Evolutionary conservation across 768 basidiomycete species (phyloP).

Genomic region (Xerocomellus chrysenteron): DNA sequence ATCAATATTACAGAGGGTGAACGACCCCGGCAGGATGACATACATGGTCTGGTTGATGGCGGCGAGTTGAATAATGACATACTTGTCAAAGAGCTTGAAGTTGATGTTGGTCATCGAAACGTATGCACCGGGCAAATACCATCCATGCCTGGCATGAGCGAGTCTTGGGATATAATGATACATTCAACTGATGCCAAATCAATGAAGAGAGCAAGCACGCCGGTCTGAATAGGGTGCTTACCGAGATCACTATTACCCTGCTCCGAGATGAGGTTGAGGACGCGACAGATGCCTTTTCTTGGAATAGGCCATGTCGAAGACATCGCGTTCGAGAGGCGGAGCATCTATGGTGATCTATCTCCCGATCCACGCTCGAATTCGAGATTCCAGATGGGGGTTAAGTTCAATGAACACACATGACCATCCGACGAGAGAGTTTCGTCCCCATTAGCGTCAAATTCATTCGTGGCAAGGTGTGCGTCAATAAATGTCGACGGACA

Average conservation of each 20-base stretch:
- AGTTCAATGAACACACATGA: slow-evolving; percentile 10
- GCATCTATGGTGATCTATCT: slow-evolving; percentile 24
- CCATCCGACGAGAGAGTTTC: slow-evolving; percentile 1
- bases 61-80: slow-evolving; percentile 24
- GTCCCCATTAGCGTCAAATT: background rate
- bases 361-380: background rate
- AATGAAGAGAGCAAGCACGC: background rate
- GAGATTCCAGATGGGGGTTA: background rate
- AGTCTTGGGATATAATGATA: slow-evolving; percentile 56
- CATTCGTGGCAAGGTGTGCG: background rate
- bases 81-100: slow-evolving; percentile 46
- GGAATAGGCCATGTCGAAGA: slow-evolving; percentile 22
- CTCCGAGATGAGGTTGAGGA: slow-evolving; percentile 55
- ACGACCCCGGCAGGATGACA: slow-evolving; percentile 10
- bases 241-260: slow-evolving; percentile 52
- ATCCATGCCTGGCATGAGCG: slow-evolving; percentile 48
- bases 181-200: slow-evolving; percentile 51
- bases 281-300: slow-evolving; percentile 51
- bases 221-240: slow-evolving; percentile 16
- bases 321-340: slow-evolving; percentile 5
- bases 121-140: slow-evolving; percentile 49
- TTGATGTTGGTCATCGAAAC: slow-evolving; percentile 53
- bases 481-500: background rate
- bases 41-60: slow-evolving; percentile 40
- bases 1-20: background rate